Base-by-base conservation (phyloP, 768 basidiomycete species). In the Trametes coccinea region DNA sequence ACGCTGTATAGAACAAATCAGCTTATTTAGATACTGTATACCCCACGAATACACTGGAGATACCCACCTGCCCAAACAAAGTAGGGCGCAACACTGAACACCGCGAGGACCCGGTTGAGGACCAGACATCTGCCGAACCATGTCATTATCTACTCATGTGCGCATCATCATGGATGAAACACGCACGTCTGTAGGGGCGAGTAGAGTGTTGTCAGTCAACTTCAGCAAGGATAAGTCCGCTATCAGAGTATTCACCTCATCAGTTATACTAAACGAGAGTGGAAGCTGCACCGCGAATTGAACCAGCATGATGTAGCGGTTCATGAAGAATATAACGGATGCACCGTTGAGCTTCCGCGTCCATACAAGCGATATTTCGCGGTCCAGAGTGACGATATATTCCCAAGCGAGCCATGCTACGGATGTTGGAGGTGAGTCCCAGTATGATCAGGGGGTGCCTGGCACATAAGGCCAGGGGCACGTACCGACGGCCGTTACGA, bases 271-370 rank as follows among this genome's bases (percentile, higher is more conserved):
- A 22, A 53, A 53, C 2, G 51, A 53, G 8, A 53, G 51, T 31
- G 51, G 51, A 4, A 53, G 51, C 39, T 53, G 51, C 51, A 53
- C 51, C 37, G 51, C 51, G 33, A 53, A 53, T 17, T 53, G 51
- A 3, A 53, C 39, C n/a, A 53, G 51, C 51, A 53, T 53, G 37
- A 53, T 53, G 39, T 53, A 53, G 37, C 51, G 51, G 39, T 53
- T 53, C 8, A 53, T n/a, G 39, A 53, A 27, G 51, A 53, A 53
- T 5, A 53, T 40, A 16, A 53, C 17, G 37, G 51, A 40, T 3
- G 51, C 51, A 31, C 51, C n/a, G 51, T 53, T 53, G 37, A 53
- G 8, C 14, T 53, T 53, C 17, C 51, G 51, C n/a, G 2, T 53
- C 51, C 51, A 53, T 2, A 53, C 51, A 22, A 53, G 51, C 6